Base-by-base conservation (phyloP, 2,329 filamentous ascomycete species). In the Hypoxylon sp. region DNA sequence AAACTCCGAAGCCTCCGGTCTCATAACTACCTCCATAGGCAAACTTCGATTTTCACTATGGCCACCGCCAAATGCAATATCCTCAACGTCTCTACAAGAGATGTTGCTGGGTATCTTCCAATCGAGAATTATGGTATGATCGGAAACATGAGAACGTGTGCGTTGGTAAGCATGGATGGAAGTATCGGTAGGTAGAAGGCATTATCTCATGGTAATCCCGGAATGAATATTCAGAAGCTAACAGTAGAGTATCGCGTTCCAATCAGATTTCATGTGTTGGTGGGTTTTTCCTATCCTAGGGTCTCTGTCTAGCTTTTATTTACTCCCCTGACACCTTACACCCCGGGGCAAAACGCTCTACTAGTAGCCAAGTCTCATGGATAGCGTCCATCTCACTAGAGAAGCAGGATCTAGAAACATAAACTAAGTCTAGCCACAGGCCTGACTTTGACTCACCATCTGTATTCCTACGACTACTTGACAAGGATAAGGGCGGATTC, bases 71-170 rank as follows among this genome's bases (percentile, higher is more conserved):
- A 70, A 46, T 75, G 72, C 52, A 70, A 63, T 47, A 72, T 70
- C 7, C 68, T 73, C 44, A 74, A 71, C 42, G 64, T 72, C 65
- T 75, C 75, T 35, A 72, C 69, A 10, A 74, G 74, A 65, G 73
- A 77, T 47, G 56, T 48, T 65, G 65, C 73, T 17, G 86, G 86
- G 32, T 88, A 88, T 72, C 82, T 88, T 29, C 86, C 86, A 51
- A 92, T 93, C 71, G 91, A 93, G 76, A 88, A 93, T 79, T 93
- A 93, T 83, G 92, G 92, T 61, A 86, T 94, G 79, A 92, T 94
- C 73, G 92, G 92, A 24, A 93, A 93, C 75, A 93, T 94, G 91
- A 87, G 90, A 74, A 94, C 91, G 0, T 92, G 90, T 81, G 91
- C 91, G 13, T 82, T 93, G n/a, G 86, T 92, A 21, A 91, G 90